A percentile compares a stretch with the other conserved stretches of the same genome.
Evolutionary conservation across 2,329 filamentous ascomycete species (phyloP).

Genomic region (Fusarium siculi): DNA sequence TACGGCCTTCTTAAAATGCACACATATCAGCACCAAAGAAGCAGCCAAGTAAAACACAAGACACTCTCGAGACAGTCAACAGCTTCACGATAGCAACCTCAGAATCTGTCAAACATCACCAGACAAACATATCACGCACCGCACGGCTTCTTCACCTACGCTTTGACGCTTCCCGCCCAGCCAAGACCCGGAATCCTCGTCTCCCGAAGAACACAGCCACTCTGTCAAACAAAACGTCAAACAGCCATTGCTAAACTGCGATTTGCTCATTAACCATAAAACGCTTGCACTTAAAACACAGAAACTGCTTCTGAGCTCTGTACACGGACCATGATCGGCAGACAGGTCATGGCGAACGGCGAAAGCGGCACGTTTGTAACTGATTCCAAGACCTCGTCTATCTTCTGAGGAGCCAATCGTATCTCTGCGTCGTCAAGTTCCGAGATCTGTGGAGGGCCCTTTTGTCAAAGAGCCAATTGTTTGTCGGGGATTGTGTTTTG

Average conservation of each 20-base stretch:
- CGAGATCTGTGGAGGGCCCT: background rate
- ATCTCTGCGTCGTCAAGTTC: conserved; percentile 1
- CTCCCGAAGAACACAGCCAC: conserved; percentile 17
- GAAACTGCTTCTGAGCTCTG: background rate
- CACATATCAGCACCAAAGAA: background rate
- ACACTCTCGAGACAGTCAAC: conserved; percentile 4
- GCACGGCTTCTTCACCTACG: background rate
- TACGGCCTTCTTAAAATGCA: background rate
- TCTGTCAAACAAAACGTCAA: conserved; percentile 12
- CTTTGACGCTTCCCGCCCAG: conserved; percentile 48
- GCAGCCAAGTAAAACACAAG: background rate
- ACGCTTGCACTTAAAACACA: background rate
- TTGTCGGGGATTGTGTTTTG: background rate
- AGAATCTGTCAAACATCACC: background rate
- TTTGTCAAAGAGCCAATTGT: background rate
- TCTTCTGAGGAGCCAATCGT: background rate
- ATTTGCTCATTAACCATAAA: background rate
- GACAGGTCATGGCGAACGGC: background rate
- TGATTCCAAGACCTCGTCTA: background rate
- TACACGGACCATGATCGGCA: background rate
- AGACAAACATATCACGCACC: background rate
- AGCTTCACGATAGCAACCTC: background rate
- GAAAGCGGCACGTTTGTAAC: background rate
- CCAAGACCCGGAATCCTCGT: conserved; percentile 17
- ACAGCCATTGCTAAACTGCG: background rate